Evolutionary conservation across 2,329 filamentous ascomycete genomes (phyloP), one percentile per base, ranked within the genome.

Genomic region (Alternaria viburni): DNA sequence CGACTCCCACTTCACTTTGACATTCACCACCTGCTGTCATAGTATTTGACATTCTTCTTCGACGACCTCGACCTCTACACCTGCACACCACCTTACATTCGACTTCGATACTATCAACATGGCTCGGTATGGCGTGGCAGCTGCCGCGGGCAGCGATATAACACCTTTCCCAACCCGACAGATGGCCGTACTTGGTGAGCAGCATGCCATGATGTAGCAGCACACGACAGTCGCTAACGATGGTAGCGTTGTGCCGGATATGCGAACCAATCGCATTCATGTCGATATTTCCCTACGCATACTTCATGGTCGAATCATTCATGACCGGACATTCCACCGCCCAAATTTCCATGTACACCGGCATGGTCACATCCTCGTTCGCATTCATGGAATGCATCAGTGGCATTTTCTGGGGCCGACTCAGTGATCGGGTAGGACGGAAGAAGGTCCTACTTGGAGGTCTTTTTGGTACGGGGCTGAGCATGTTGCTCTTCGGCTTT

Each of bases 211-310:
- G 9, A 49, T 59, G 19, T 28, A 11, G 19, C 32, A 21, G 10
- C 32, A 47, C 52, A 41, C 45, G 26, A 28, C n/a, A 32, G 19
- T 30, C 50, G 51, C 59, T 61, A 45, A 66, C 61, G 25, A 32
- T 56, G 17, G 6, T 67, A 96, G 94, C 93, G 49, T 86, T 97
- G 76, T 97, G 94, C 82, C 91, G 96, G 77, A 95, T 99, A 84
- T 97, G 93, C 85, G 96, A 99, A 80, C 96, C 96, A 56, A 98
- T 99, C 80, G 96, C 96, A 6, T 98, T 99, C 86, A 98, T 97
- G 93, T 97, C 94, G 57, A 97, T 98, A 72, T 98, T 99, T 79
- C 96, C 96, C 2, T 99, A 98, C 81, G 93, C 97, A 72, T 98
- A 97, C 84, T 95, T 92, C 84, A 98, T 99, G 96, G 91, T 98